Evolutionary conservation across 73 alveolate species (phyloP), one percentile per base, ranked within the genome.

Genomic region (Blepharisma japonicum): DNA sequence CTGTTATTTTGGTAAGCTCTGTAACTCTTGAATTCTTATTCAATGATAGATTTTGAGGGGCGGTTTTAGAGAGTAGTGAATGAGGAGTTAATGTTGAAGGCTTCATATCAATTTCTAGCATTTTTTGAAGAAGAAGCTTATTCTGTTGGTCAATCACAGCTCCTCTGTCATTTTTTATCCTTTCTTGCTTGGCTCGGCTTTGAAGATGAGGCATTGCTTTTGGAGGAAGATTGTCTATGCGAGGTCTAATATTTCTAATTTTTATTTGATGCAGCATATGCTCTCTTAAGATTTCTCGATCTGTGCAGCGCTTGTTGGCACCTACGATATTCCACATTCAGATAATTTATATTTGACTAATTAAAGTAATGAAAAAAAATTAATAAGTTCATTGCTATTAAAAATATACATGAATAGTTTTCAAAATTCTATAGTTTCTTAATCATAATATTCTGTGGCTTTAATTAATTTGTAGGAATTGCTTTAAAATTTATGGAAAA

Each of bases 211-310:
- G 14, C 74, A 61, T 61, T 9, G 14, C 23, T 25, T 61, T n/a
- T 61, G 74, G 74, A 25, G 74, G 74, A 18, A 39, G n/a, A 39
- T 61, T 61, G 74, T 61, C 74, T 61, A 61, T 61, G 14, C 74
- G 39, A 8, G 74, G 18, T 61, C 47, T 14, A 0, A 61, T 25
- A 2, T 39, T n/a, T 20, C 47, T 14, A 1, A 61, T n/a, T 18
- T 25, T 14, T 61, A 14, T 11, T 25, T 25, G 14, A 25, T 61
- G 74, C n/a, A 61, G 14, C 23, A 25, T 18, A 61, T 61, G 74
- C 74, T 61, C 74, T 14, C 27, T 20, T 53, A 53, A 14, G 23
- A 20, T 20, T 14, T 53, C 67, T 53, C 67, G n/a, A 14, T 53
- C 67, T 53, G 67, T 20, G 23, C n/a, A 14, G 67, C 23, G 27